Percentiles rank a stretch among this genome's conserved stretches.
phyloP scores from a whole-genome alignment of 2,329 filamentous ascomycete species.

The Fusarium mexicanum region DNA sequence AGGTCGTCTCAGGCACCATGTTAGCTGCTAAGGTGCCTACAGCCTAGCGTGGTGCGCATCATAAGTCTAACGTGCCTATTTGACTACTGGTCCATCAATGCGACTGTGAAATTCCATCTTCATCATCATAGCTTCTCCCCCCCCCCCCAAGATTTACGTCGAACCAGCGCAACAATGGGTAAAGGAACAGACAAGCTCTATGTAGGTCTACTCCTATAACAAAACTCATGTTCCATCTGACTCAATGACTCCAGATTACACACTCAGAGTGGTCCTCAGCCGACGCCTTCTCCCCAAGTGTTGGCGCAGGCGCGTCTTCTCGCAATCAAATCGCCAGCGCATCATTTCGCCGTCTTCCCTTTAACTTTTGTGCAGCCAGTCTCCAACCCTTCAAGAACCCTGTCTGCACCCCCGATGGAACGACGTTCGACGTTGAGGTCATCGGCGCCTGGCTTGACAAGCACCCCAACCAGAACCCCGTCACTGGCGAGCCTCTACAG shows the following conservation, averaged over 20 bases:
- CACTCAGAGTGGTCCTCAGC: constrained; percentile 97
- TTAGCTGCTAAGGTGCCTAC: not conserved
- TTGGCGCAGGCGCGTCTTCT: constrained; percentile 71
- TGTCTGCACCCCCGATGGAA: constrained; percentile 87
- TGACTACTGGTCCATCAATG: not conserved
- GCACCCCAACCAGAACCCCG: constrained; percentile 85
- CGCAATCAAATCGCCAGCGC: constrained; percentile 56
- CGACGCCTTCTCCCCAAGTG: constrained; percentile 86
- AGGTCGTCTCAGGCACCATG: constrained; percentile 24
- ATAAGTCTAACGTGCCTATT: not conserved
- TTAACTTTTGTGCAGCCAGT: constrained; percentile 97
- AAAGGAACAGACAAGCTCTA: constrained; percentile 60
- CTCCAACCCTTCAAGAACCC: constrained; percentile 95
- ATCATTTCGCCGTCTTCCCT: constrained; percentile 88
- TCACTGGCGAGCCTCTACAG: constrained; percentile 81
- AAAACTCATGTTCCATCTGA: not conserved
- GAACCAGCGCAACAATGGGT: constrained; percentile 46
- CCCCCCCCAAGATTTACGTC: not conserved
- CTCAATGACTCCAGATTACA: constrained; percentile 70
- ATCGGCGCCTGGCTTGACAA: constrained; percentile 95
- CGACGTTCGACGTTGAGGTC: constrained; percentile 94
- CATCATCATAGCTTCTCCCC: constrained; percentile 19
- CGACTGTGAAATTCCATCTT: constrained; percentile 17
- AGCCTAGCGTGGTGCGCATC: constrained; percentile 26
- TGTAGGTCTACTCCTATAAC: constrained; percentile 39